Evolutionary conservation across 495 filamentous ascomycete genomes (phyloP).

Genomic region (Polyplosphaeria fusca): DNA sequence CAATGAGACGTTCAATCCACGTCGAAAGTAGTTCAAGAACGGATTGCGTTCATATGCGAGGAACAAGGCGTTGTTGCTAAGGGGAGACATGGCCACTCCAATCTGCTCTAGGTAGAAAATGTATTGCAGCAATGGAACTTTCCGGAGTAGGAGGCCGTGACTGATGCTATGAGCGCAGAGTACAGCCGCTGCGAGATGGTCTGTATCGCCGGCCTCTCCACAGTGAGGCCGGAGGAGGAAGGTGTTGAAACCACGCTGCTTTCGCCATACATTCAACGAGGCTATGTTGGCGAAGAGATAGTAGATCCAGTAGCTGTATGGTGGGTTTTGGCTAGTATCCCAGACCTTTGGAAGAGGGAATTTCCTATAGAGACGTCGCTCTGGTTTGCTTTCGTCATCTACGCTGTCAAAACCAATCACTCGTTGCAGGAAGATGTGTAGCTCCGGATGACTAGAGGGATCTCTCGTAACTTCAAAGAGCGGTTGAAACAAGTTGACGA

Average conservation of each 20-base stretch:
- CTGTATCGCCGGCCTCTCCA: slow-evolving; percentile 93
- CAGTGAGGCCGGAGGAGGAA: slow-evolving; percentile 93
- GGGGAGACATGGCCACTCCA: slow-evolving; percentile 96
- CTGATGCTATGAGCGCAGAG: slow-evolving; percentile 97
- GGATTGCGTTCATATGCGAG: slow-evolving; percentile 96
- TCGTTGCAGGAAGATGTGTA: slow-evolving; percentile 90
- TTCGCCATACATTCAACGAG: slow-evolving; percentile 87
- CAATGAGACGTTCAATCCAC: slow-evolving; percentile 90
- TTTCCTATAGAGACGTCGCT: slow-evolving; percentile 86
- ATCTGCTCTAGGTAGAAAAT: slow-evolving; percentile 98
- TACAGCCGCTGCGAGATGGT: slow-evolving; percentile 88
- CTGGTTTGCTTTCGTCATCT: slow-evolving; percentile 95
- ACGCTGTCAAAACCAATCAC: slow-evolving; percentile 97
- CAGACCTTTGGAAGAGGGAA: slow-evolving; percentile 86
- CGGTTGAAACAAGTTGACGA: slow-evolving; percentile 89
- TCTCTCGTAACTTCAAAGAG: slow-evolving; percentile 92
- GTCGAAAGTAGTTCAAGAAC: slow-evolving; percentile 89
- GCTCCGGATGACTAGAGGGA: slow-evolving; percentile 80
- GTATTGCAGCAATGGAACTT: slow-evolving; percentile 92
- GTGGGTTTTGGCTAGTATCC: slow-evolving; percentile 90
- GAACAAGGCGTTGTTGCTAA: slow-evolving; percentile 97
- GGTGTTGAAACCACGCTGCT: slow-evolving; percentile 89
- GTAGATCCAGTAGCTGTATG: slow-evolving; percentile 99
- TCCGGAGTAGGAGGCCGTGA: slow-evolving; percentile 87
- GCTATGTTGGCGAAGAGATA: slow-evolving; percentile 92